phyloP scores from a whole-genome alignment of 306 rosid genomes.

The Trifolium fragiferum region DNA sequence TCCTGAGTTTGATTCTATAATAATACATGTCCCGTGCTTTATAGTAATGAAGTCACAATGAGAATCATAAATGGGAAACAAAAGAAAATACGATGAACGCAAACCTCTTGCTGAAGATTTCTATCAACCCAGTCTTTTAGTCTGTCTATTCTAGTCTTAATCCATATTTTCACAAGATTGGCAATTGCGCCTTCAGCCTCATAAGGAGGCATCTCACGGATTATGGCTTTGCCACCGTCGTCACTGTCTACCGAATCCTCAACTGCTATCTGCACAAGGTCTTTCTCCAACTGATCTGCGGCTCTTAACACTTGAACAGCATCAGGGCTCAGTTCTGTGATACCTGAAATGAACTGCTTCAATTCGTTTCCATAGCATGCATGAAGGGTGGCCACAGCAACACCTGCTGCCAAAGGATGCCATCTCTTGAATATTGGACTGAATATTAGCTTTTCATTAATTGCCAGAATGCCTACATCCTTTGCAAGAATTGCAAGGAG shows the following conservation, averaged over 20 bases:
- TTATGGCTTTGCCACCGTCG: slow-evolving; percentile 97
- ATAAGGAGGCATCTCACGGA: slow-evolving; percentile 98
- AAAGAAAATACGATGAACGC: slow-evolving; percentile 43
- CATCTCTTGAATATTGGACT: slow-evolving; percentile 93
- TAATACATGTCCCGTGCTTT: slow-evolving; percentile 6
- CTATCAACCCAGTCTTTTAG: slow-evolving; percentile 95
- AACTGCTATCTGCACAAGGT: slow-evolving; percentile 94
- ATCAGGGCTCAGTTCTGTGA: slow-evolving; percentile 93
- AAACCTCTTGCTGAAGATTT: slow-evolving; percentile 95
- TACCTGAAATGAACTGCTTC: slow-evolving; percentile 83
- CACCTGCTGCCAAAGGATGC: slow-evolving; percentile 96
- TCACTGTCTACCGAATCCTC: slow-evolving; percentile 97
- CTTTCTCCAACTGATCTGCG: slow-evolving; percentile 96
- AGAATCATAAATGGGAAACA: slow-evolving; percentile 22
- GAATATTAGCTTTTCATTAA: slow-evolving; percentile 79
- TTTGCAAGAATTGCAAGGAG: slow-evolving; percentile 88
- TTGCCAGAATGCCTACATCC: slow-evolving; percentile 90
- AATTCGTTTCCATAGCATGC: slow-evolving; percentile 89
- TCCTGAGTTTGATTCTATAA: slow-evolving; percentile 1
- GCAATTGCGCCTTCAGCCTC: slow-evolving; percentile 96
- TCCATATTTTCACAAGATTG: slow-evolving; percentile 91
- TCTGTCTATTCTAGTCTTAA: slow-evolving; percentile 83
- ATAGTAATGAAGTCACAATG: slow-evolving; percentile 19
- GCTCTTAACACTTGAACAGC: slow-evolving; percentile 92
- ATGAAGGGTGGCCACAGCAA: slow-evolving; percentile 98